Evolutionary conservation across 352 stramenopile species (phyloP), one percentile per base, ranked within the genome.

Genomic region (Phytopythium aichiense): DNA sequence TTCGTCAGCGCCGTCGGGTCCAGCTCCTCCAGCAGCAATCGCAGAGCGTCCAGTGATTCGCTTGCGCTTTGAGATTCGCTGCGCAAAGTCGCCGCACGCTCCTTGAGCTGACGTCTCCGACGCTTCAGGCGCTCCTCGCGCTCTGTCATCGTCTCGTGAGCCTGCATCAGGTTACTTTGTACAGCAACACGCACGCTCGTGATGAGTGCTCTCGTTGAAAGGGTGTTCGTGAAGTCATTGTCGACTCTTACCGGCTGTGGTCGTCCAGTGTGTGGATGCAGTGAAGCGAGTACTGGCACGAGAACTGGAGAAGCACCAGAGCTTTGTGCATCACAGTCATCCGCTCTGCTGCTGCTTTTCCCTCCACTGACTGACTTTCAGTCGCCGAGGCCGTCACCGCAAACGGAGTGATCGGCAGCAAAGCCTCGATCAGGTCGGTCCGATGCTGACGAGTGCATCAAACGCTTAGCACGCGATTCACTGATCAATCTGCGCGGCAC

Each of bases 201-300:
- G 33, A 6, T 4, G 23, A 56, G 2, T 62, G 30, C 23, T 49
- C 33, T 8, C 50, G 9, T n/a, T 25, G 23, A 13, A 37, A 46
- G 3, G 3, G 12, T 25, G 20, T 15, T 16, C 12, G 33, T 18
- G 48, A 42, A 35, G 28, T 7, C 55, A 9, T 18, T 18, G 12
- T 56, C 45, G 22, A 5, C 15, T 59, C 22, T 25, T 31, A 88
- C 81, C 64, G 74, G 3, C 52, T 61, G 60, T 76, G 58, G 28
- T 58, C 58, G 13, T 85, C 60, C 8, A 91, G 66, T 11, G 64
- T 43, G 2, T 66, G 50, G 6, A 72, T 59, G 33, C 74, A 88
- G 48, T 84, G 69, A 18, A 61, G 58, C n/a, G 76, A 66, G 55
- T 91, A 91, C 56, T 91, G 82, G 20, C 80, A 89, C 2, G 82